phyloP scores from a whole-genome alignment of 805 yeast genomes.

The Pichia occidentalis region DNA sequence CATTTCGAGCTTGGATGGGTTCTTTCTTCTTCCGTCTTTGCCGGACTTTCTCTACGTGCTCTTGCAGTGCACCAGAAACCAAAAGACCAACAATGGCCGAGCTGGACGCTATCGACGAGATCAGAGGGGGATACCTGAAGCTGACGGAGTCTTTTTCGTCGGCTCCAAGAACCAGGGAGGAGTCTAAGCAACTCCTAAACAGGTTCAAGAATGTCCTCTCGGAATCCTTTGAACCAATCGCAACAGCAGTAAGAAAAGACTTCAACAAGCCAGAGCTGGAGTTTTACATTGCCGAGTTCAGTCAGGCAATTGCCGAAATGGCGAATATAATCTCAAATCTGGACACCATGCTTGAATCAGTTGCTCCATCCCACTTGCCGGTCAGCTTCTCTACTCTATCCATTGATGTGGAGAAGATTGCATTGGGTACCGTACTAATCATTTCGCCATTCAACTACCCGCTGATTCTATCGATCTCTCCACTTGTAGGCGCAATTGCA shows the following conservation, averaged over 20 bases:
- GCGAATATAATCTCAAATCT: constrained; percentile 52
- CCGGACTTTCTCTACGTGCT: too few relatives aligned
- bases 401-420: constrained; percentile 32
- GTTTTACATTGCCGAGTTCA: constrained; percentile 52
- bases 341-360: constrained; percentile 54
- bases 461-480: constrained; percentile 50
- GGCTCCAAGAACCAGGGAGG: constrained; percentile 5
- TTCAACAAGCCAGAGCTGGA: constrained; percentile 62
- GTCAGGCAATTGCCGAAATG: constrained; percentile 47
- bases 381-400: constrained; percentile 23
- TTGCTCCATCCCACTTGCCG: constrained; percentile 34
- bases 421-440: constrained; percentile 64
- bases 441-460: constrained; percentile 85
- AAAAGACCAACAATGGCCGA: too few relatives aligned
- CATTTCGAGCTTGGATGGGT: too few relatives aligned
- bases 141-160: background rate
- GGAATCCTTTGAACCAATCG: constrained; percentile 34
- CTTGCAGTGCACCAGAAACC: too few relatives aligned
- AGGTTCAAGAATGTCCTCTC: background rate
- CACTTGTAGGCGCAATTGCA: constrained; percentile 75
- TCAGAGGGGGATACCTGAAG: too few relatives aligned
- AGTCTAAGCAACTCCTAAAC: constrained; percentile 3
- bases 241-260: constrained; percentile 57
- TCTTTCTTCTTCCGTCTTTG: too few relatives aligned
- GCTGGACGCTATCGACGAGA: too few relatives aligned